Base-by-base conservation (phyloP, 1,139 yeast genomes). In the Diutina ranongensis region DNA sequence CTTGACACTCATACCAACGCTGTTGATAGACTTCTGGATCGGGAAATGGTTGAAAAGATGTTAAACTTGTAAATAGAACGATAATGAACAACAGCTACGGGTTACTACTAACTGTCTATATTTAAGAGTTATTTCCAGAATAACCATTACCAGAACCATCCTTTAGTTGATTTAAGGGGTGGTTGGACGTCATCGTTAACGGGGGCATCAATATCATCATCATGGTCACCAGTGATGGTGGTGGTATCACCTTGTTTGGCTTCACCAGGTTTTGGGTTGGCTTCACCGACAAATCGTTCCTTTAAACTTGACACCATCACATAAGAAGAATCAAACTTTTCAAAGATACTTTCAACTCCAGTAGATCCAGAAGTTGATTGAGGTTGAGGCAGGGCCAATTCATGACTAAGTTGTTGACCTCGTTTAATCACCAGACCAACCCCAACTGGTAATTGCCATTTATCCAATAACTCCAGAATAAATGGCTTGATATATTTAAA, bases 401-500 rank as follows among this genome's bases (percentile, higher is more conserved):
- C 34, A 10, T 25, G 28, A 25, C 28, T 10, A 25, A 25, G 5
- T 25, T 10, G n/a, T n/a, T n/a, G n/a, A n/a, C n/a, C n/a, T n/a
- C n/a, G n/a, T 25, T 5, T 7, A 9, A 18, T 18, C 41, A 13
- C 41, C 25, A 7, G 19, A 9, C 12, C 13, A n/a, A 2, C 18
- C 2, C 15, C 10, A 13, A 10, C 25, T 1, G 42, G 33, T 15
- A 38, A 25, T 7, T 25, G 28, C 1, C 15, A 16, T 16, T 10
- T 25, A 18, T 28, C 44, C 3, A 12, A 3, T 2, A 28, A 20
- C n/a, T 20, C 18, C 13, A 4, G 22, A n/a, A 40, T 28, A 7
- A 62, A 53, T 3, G 72, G 72, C 49, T 61, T 59, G 36, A 70
- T 47, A 48, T 59, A 60, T 13, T 50, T 50, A 47, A 58, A 65